These are phyloP conservation scores for Parafenestella ontariensis DNA, from an alignment of 2,329 filamentous ascomycete genomes.

Conservation along the genomic window DNA sequence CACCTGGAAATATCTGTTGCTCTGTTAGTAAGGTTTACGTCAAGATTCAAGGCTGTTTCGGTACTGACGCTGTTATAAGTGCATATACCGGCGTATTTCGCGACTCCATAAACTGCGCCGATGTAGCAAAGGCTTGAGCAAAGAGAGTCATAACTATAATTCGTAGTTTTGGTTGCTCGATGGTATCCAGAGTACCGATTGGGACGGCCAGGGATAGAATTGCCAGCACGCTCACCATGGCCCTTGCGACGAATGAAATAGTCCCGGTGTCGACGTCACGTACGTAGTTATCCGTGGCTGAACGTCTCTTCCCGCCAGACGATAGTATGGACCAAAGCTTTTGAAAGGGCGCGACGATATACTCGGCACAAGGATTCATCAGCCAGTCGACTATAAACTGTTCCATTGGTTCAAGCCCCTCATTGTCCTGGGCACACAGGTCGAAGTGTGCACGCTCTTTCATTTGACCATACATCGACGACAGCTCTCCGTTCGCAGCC, in stretches of 20 bases:
- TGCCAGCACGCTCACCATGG: neutral
- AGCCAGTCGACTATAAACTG: neutral
- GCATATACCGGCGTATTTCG: neutral
- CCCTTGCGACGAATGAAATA: neutral
- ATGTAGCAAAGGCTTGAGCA: neutral
- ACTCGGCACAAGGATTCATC: neutral
- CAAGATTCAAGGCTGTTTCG: neutral
- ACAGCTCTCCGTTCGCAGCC: conserved; percentile 7
- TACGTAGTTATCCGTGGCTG: neutral
- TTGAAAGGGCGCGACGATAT: neutral
- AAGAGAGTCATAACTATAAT: conserved; percentile 7
- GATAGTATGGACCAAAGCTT: neutral
- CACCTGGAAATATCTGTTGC: neutral
- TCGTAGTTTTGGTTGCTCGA: neutral
- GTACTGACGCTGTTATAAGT: neutral
- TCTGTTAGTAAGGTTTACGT: neutral
- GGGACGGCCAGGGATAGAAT: conserved; percentile 3
- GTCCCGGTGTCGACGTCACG: neutral
- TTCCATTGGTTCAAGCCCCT: neutral
- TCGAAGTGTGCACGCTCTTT: neutral
- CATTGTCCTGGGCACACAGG: neutral
- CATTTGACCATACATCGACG: neutral
- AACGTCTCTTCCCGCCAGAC: neutral
- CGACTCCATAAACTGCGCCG: neutral
- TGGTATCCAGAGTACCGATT: conserved; percentile 4